Evolutionary conservation across 495 filamentous ascomycete genomes (phyloP), one percentile per base, ranked within the genome.

Genomic region (Barbatosphaeria neglecta): DNA sequence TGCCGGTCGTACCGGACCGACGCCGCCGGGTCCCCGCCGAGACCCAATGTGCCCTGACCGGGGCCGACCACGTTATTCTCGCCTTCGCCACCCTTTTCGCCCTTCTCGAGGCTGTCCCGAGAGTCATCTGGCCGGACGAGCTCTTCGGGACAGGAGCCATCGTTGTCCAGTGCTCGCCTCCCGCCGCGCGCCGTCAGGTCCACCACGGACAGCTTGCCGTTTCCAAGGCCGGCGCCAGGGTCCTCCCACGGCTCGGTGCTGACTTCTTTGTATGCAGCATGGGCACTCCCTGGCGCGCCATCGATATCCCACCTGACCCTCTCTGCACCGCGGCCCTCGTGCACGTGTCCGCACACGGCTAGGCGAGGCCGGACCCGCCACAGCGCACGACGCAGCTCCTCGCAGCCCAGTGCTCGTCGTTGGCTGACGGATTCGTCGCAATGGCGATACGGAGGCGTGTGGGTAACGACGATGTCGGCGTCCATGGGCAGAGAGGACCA

Each of bases 311-410:
- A 86, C 20, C 58, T 62, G 9, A 85, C 64, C 4, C 74, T 63
- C 53, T 81, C 69, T 10, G 69, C 78, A 1, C 80, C 81, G 41
- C 77, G 60, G 7, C 67, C 74, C 22, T 75, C 78, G 59, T 97
- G 92, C 35, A 95, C 71, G 62, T 97, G 92, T 1, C 90, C 92
- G 56, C 87, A 95, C 37, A 96, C 76, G 58, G 94, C 89, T 6
- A 96, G 65, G 16, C 67, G 66, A 11, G 90, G 92, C n/a, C 83
- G 77, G 3, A 93, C 76, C 16, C 80, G 72, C 78, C 84, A 87
- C 24, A 87, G 54, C 41, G 84, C 77, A 40, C 74, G 65, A 5
- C 82, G 70, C 9, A 97, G 74, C 25, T 67, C 77, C 27, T 84
- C 76, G 54, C 88, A 95, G 15, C 90, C 92, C 23, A 50, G 38